Percentiles rank a stretch among this genome's conserved stretches.
phyloP scores from a whole-genome alignment of 1,284 basidiomycete genomes.

The Vanrija pseudolonga region DNA sequence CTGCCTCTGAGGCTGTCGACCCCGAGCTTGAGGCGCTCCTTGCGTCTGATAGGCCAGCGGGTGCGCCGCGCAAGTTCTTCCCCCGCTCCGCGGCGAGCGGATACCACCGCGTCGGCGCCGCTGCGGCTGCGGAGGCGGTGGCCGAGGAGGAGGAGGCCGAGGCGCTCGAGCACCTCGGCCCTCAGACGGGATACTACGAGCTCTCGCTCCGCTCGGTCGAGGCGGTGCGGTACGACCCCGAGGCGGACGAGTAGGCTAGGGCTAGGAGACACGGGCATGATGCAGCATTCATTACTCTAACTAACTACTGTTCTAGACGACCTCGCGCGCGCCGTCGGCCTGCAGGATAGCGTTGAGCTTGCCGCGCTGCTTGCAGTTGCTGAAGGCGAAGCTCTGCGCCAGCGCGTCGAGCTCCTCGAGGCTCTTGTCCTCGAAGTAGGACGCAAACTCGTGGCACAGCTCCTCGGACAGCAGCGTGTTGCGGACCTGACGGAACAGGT shows the following conservation, averaged over 20 bases:
- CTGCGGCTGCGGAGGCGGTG: neutral
- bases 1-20: slow-evolving; percentile 23
- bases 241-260: slow-evolving; percentile 21
- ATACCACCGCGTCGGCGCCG: slow-evolving; percentile 31
- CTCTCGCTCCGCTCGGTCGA: slow-evolving; percentile 49
- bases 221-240: slow-evolving; percentile 45
- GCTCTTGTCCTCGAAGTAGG: too few species aligned
- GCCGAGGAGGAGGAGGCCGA: neutral
- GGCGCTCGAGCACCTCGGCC: neutral
- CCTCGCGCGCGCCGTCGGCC: too few species aligned
- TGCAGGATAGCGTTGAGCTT: too few species aligned
- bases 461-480: too few species aligned
- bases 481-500: too few species aligned
- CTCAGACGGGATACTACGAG: slow-evolving; percentile 50
- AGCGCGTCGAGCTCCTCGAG: too few species aligned
- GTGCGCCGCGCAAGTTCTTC: neutral
- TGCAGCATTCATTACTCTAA: too few species aligned
- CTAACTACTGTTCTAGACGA: too few species aligned
- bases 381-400: too few species aligned
- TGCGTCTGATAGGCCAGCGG: slow-evolving; percentile 11
- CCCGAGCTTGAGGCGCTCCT: slow-evolving; percentile 31
- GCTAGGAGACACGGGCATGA: too few species aligned
- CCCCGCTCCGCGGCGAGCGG: slow-evolving; percentile 2
- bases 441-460: too few species aligned
- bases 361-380: too few species aligned